phyloP scores from a whole-genome alignment of 108 stramenopile genomes.

The Conticribra weissflogii region DNA sequence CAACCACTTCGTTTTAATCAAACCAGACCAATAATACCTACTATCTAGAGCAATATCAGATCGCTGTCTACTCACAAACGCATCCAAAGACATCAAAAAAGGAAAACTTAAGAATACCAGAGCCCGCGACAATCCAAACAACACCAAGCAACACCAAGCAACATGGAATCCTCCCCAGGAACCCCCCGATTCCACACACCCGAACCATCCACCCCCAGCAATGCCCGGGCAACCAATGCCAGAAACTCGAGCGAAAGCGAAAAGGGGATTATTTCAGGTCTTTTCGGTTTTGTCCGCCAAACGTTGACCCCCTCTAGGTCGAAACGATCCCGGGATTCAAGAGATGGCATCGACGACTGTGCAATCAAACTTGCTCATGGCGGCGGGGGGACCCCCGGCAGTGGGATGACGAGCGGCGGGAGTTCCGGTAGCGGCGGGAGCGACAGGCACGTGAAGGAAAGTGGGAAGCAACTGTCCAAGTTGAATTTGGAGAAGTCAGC shows the following conservation, averaged over 20 bases:
- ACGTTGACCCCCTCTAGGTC: not conserved
- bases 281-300: too few relatives aligned
- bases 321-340: not conserved
- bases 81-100: not conserved
- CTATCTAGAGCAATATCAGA: too few relatives aligned
- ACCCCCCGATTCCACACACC: slow-evolving; percentile 12
- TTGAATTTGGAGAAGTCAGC: not conserved
- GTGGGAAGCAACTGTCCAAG: not conserved
- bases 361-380: too few relatives aligned
- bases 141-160: not conserved
- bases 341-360: not conserved
- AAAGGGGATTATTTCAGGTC: too few relatives aligned
- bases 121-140: not conserved
- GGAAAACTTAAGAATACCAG: too few relatives aligned
- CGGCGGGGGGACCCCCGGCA: not conserved
- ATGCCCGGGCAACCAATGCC: not conserved
- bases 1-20: too few relatives aligned
- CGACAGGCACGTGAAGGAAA: not conserved
- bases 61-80: not conserved
- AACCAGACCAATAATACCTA: too few relatives aligned
- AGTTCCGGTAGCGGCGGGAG: not conserved
- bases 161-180: not conserved
- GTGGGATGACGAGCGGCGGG: too few relatives aligned
- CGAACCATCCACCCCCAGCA: slow-evolving; percentile 11
- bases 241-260: too few relatives aligned